phyloP scores from a whole-genome alignment of 2,329 filamentous ascomycete species.

The Clonostachys rosea region DNA sequence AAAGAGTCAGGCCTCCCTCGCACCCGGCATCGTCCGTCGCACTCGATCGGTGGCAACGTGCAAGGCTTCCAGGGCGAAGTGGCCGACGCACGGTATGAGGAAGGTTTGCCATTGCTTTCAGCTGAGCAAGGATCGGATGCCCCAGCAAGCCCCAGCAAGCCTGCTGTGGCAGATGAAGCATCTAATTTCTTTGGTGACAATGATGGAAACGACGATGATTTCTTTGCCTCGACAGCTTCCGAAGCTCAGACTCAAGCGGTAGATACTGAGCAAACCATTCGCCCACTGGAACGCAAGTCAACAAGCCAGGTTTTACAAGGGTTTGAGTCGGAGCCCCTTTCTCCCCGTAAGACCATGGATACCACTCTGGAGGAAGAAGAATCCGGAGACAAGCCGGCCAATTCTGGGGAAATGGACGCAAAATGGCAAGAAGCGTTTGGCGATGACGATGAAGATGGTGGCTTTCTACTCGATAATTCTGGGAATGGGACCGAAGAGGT shows the following conservation, averaged over 20 bases:
- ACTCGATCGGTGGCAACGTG: slow-evolving; percentile 37
- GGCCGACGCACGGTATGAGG: slow-evolving; percentile 60
- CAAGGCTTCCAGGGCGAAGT: slow-evolving; percentile 32
- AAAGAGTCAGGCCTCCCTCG: background rate
- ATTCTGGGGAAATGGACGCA: slow-evolving; percentile 48
- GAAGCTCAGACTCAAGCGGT: slow-evolving; percentile 41
- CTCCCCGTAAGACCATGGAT: slow-evolving; percentile 21
- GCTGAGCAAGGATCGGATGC: slow-evolving; percentile 8
- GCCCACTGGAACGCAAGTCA: slow-evolving; percentile 59
- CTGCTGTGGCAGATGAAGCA: background rate
- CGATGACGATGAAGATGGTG: slow-evolving; percentile 68
- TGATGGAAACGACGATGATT: slow-evolving; percentile 10
- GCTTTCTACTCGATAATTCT: slow-evolving; percentile 56
- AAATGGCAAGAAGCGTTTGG: slow-evolving; percentile 81
- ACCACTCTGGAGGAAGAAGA: slow-evolving; percentile 18
- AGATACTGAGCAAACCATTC: slow-evolving; percentile 11
- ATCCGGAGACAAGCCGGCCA: slow-evolving; percentile 1
- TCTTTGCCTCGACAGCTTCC: slow-evolving; percentile 38
- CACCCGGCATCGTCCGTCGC: slow-evolving; percentile 12
- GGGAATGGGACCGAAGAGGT: slow-evolving; percentile 36
- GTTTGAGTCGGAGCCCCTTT: slow-evolving; percentile 27
- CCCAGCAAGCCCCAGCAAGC: slow-evolving; percentile 1
- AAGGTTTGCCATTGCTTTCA: slow-evolving; percentile 62
- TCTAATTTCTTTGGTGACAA: no score
- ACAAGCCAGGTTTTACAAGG: slow-evolving; percentile 61